Base-by-base conservation (phyloP, 495 filamentous ascomycete genomes). In the Annulohypoxylon moriforme region DNA sequence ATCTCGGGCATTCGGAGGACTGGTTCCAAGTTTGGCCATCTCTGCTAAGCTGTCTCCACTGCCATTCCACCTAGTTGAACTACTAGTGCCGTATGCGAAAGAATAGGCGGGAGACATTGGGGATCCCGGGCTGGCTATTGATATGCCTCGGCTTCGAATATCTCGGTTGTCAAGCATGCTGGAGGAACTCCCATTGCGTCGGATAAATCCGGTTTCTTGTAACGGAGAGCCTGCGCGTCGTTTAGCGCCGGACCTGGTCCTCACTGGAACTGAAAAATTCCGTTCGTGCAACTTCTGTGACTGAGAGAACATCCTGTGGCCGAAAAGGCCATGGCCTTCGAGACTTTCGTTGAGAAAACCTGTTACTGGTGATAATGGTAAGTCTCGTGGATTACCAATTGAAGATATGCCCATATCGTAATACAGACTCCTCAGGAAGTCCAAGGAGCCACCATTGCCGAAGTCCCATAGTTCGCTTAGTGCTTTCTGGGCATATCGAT, bases 171-270 rank as follows among this genome's bases (percentile, higher is more conserved):
- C 61, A 1, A 73, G 53, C 52, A 75, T 70, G 62, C 73, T 73
- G 10, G 69, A 69, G 46, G 73, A 75, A 34, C 73, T 75, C 25
- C 70, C 73, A 29, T 75, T 73, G 16, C 69, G 73, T 14, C 46
- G 44, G 14, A 73, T 65, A 13, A 62, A 57, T 4, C 31, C 29
- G 22, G 33, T 27, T 20, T 72, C 70, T 40, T 75, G 57, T 60
- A 72, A 40, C 7, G 70, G 73, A 2, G 73, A 75, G 16, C 66
- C 63, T 20, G 73, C 73, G 22, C 73, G 73, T 13, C 73, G 46
- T 22, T 75, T 75, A 0, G 73, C 59, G 16, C 62, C 55, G 16
- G 69, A 69, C 14, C 67, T 55, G 6, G 59, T 67, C 56, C 67
- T 70, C 16, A 67, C 1, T 25, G 67, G 67, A 0, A 73, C 70